Base-by-base conservation (phyloP, 306 rosid genomes). In the Clitoria ternatea region DNA sequence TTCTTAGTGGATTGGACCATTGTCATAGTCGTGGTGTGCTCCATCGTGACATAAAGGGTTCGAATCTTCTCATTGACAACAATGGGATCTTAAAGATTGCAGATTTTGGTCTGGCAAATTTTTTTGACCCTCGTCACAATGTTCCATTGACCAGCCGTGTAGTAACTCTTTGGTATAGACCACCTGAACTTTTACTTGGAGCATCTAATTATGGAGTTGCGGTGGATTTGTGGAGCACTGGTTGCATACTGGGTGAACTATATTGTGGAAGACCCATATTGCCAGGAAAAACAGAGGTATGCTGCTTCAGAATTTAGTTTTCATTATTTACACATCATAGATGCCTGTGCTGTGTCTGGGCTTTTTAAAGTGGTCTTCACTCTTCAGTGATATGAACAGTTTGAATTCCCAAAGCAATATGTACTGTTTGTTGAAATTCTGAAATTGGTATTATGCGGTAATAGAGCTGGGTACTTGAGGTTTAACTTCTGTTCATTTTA, bases 21-120 rank as follows among this genome's bases (percentile, higher is more conserved):
- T 93, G 97, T 74, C 98, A 93, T 75, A 84, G 87, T 49, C 89
- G 67, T 11, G 98, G 98, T 70, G 82, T 93, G 66, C 81, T 93
- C 86, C 98, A 93, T 59, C 98, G 98, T 35, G 98, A 93, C 82
- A 93, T 93, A 85, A 93, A 93, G 89, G 97, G 98, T 30, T 88
- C 98, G 60, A 93, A 93, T 85, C 98, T 93, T 77, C 96, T 93
- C 26, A 64, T 93, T 40, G 90, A 90, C 76, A 78, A 88, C 43
- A 81, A 74, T 69, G 98, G 98, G 66, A 65, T 80, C 77, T 84
- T 93, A 79, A 93, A 93, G 85, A 93, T 93, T 65, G 97, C 97
- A 32, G 98, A 93, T 85, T 90, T 93, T 81, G 98, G 98, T 60
- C 77, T 93, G 83, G 98, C 98, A 47, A 90, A 84, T 65, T 82